phyloP scores from a whole-genome alignment of 163 green algal genomes.

The Scenedesmus sp. region DNA sequence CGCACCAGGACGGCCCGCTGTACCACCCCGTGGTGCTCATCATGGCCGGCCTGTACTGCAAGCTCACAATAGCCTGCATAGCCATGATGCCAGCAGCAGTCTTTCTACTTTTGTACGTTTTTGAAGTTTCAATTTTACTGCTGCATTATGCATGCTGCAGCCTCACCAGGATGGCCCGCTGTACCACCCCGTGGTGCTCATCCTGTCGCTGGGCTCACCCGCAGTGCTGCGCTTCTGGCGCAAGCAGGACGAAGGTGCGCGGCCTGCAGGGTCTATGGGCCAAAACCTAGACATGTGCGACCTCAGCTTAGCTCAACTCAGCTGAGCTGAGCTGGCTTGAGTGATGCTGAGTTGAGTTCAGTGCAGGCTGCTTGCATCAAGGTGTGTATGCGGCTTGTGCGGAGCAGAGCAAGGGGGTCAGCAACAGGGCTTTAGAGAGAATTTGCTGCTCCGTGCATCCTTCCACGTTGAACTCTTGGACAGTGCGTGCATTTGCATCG shows the following conservation, averaged over 20 bases:
- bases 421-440: no score
- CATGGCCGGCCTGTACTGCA: no score
- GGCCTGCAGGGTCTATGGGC: neutral
- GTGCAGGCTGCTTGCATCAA: neutral
- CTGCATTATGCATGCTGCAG: conserved; percentile 47
- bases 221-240: conserved; percentile 79
- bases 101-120: neutral
- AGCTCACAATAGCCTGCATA: no score
- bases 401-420: no score
- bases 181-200: conserved; percentile 82
- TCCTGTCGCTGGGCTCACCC: conserved; percentile 74
- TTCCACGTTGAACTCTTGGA: no score
- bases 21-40: neutral
- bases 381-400: no score
- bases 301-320: neutral
- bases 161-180: conserved; percentile 84
- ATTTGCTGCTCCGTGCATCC: no score
- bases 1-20: neutral
- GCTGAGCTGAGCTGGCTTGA: neutral
- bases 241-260: conserved; percentile 61
- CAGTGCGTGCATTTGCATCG: no score
- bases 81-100: neutral
- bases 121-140: neutral
- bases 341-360: neutral
- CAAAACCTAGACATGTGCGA: neutral